Conservation (phyloP, 176 grass and related monocot species). For the Pontederia paniculata region DNA sequence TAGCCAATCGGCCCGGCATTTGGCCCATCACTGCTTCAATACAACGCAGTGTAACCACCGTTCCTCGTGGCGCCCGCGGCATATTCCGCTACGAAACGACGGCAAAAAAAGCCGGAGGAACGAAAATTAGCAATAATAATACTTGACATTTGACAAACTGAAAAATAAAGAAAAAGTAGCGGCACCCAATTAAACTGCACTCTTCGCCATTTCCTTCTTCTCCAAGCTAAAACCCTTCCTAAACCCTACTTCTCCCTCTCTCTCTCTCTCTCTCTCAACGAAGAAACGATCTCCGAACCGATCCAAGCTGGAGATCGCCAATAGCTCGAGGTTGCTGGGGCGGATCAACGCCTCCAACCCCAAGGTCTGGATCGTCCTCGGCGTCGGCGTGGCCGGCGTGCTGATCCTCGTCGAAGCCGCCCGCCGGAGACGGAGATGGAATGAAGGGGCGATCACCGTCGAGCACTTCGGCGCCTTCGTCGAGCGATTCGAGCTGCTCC, state of each 20-base stretch:
- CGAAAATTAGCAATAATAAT: too few species aligned
- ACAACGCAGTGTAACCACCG: too few species aligned
- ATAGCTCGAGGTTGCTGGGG: conserved; percentile 5
- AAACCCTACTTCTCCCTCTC: conserved; percentile 45
- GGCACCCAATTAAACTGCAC: background rate
- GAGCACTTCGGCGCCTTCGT: conserved; percentile 49
- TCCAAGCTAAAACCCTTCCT: conserved; percentile 35
- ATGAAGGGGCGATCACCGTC: conserved; percentile 4
- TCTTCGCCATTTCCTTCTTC: conserved; percentile 25
- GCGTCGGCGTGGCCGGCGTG: conserved; percentile 67
- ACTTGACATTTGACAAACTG: too few species aligned
- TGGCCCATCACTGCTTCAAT: too few species aligned
- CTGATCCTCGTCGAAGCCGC: conserved; percentile 62
- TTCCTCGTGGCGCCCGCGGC: too few species aligned
- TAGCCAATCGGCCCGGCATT: too few species aligned
- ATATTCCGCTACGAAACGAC: too few species aligned
- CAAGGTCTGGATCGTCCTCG: conserved; percentile 55
- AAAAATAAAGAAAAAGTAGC: too few species aligned
- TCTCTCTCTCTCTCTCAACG: background rate
- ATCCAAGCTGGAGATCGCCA: conserved; percentile 13
- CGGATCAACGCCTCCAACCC: conserved; percentile 10
- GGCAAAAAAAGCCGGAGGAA: too few species aligned
- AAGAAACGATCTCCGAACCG: background rate
- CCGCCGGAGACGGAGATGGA: conserved; percentile 44
- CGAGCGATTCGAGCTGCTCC: conserved; percentile 53